Base-by-base conservation (phyloP, 805 yeast species). In the Jamesozyma jinghongensis region DNA sequence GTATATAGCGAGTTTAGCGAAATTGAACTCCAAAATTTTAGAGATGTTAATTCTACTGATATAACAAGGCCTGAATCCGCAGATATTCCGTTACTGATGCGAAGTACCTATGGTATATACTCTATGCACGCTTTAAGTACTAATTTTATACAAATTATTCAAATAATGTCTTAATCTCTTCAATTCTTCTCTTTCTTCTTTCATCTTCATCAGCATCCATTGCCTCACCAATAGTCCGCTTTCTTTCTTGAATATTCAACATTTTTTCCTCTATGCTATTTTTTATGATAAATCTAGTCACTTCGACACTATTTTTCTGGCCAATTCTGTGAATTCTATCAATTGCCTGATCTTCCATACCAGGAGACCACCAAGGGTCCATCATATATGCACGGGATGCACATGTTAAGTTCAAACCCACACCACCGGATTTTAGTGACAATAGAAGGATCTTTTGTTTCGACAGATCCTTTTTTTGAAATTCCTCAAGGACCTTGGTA, bases 281-380 rank as follows among this genome's bases (percentile, higher is more conserved):
- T 49, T 80, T 80, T 62, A 88, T 78, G 34, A 88, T 85, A 53
- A 88, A 88, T 43, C 97, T 64, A 2, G 76, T 68, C 25, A 88
- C 87, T 46, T 74, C 75, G 12, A 90, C 97, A 32, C 70, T 71
- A 19, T 69, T 73, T 10, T 66, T 66, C 56, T 88, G 97, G 0
- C 97, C 97, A 55, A 90, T 84, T 50, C 97, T 72, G 56, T 88
- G 96, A 14, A 90, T 73, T 52, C 97, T 67, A 62, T 87, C 95
- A 44, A 87, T 84, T 0, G 95, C 95, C 59, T 86, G 96, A 38
- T 84, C 85, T 53, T 86, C 95, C 40, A 81, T 77, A 37, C 94
- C 85, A 35, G 85, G 94, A 25, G 92, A 84, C 97, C 97, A 88
- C 92, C 95, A 88, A 0, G 97, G 96, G 54, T 88, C 97, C 85